Evolutionary conservation across 495 filamentous ascomycete species (phyloP).

Genomic region (Neurospora sp.): DNA sequence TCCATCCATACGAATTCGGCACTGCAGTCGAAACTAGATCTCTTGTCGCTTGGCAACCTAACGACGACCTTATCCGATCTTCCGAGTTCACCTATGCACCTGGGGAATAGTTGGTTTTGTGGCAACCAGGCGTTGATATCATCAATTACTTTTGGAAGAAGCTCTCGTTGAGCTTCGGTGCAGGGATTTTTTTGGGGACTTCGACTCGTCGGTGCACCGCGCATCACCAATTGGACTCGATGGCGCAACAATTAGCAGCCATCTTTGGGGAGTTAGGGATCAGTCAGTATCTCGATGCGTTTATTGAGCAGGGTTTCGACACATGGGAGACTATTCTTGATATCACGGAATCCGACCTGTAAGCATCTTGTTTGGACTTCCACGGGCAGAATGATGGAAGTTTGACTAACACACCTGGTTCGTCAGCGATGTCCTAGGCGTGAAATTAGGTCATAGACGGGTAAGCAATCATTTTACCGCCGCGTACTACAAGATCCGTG

Average conservation of each 20-base stretch:
- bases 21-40: neutral
- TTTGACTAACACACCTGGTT: conserved; percentile 6
- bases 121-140: neutral
- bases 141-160: neutral
- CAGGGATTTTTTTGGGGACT: neutral
- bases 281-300: conserved; percentile 56
- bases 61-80: neutral
- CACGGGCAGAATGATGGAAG: neutral
- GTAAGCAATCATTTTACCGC: conserved; percentile 32
- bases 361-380: conserved; percentile 16
- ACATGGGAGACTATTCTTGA: conserved; percentile 71
- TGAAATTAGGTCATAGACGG: conserved; percentile 70
- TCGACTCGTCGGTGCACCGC: conserved; percentile 1
- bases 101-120: neutral
- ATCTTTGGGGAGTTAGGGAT: conserved; percentile 63
- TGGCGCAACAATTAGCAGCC: conserved; percentile 37
- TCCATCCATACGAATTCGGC: neutral
- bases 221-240: conserved; percentile 10
- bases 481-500: neutral
- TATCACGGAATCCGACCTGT: conserved; percentile 73
- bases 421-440: conserved; percentile 51
- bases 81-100: neutral
- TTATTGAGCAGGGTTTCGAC: conserved; percentile 69
- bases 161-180: neutral
- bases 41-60: neutral